Evolutionary conservation across 1,284 basidiomycete genomes (phyloP), one percentile per base, ranked within the genome.

Genomic region (Fereydounia khargensis): DNA sequence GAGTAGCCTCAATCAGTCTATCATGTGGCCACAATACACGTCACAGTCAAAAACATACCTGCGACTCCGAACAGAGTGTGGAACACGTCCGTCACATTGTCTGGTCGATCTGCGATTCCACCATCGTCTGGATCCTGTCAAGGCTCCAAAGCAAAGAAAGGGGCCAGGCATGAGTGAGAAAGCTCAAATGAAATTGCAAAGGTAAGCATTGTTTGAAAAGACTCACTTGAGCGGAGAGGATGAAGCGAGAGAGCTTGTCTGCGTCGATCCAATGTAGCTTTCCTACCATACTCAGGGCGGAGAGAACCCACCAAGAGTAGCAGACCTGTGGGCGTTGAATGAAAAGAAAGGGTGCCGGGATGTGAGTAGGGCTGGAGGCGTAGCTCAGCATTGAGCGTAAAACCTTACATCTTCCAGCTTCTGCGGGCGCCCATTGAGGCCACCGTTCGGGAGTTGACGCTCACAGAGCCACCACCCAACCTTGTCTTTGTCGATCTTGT

Each of bases 261-360:
- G 84, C 80, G 73, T 96, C 87, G 68, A 98, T 95, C 91, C 94
- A 98, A 9, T 83, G 79, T 16, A 92, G 76, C 68, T 86, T 89
- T 35, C 85, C 83, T 28, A 98, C 77, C 48, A 96, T 92, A 16
- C 89, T 85, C 39, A 98, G 77, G 0, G 88, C 81, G 0, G 92
- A 91, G 3, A 98, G 82, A 5, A 94, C 91, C 91, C 92, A 98
- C 80, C 91, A 94, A 66, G 88, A 91, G 78, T 98, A 98, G 79
- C 95, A 98, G 3, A 95, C 89, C 90, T 92, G 56, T 30, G 14
- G n/a, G 28, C 36, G 17, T 11, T 6, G 7, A 39, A 21, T 18
- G 19, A 17, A 30, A 16, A 30, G 6, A 13, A 5, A 16, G 28
- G 6, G 28, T 4, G 28, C 8, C 24, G 14, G 24, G 7, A 7